Evolutionary conservation across 169 alveolate species (phyloP).

Genomic region (Cyclospora cayetanensis): DNA sequence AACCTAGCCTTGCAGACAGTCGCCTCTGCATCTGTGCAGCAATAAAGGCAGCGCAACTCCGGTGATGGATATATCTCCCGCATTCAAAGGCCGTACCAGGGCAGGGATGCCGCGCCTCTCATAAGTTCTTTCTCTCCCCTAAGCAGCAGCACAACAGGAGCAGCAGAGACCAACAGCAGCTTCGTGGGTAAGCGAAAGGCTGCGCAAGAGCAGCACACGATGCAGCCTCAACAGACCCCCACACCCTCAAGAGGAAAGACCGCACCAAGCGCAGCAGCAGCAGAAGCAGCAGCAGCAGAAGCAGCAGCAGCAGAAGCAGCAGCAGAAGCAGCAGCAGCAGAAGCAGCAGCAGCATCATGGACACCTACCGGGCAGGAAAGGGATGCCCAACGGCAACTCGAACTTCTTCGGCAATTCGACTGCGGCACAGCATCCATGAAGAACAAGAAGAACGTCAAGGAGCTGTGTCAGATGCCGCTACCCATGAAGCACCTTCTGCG

Average conservation of each 20-base stretch:
- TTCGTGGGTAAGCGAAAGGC: no score
- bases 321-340: not conserved
- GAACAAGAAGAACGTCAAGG: no score
- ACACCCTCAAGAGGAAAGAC: no score
- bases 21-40: not conserved
- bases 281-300: not conserved
- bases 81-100: not conserved
- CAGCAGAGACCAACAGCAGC: slow-evolving; percentile 20
- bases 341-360: not conserved
- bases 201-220: no score
- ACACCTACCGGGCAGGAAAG: slow-evolving; percentile 2
- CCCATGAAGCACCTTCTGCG: no score
- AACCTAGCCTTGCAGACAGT: no score
- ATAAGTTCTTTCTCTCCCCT: slow-evolving; percentile 1
- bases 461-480: no score
- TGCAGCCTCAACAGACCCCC: no score
- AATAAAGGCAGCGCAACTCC: not conserved
- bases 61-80: not conserved
- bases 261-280: not conserved
- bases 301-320: not conserved
- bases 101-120: slow-evolving; percentile 17
- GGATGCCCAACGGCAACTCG: slow-evolving; percentile 61
- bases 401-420: slow-evolving; percentile 52
- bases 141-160: slow-evolving; percentile 4
- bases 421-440: no score